Evolutionary conservation across 441 rosid genomes (phyloP).

Genomic region (Eutrema salsugineum): DNA sequence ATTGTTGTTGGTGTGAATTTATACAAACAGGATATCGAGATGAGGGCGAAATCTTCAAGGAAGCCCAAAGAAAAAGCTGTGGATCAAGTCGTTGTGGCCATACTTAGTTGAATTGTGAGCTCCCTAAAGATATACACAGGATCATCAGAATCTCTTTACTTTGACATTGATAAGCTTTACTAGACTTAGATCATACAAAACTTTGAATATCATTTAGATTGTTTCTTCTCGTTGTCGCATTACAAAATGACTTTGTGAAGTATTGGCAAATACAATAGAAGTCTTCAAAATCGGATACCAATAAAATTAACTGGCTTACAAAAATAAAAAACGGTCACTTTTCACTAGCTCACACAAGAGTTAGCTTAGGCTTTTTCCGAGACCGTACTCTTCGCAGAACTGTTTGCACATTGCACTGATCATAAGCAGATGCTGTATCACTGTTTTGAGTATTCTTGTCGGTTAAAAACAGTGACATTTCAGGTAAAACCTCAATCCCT

Average conservation of each 20-base stretch:
- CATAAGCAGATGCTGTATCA: constrained; percentile 50
- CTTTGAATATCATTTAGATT: not conserved
- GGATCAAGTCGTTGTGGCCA: too few relatives aligned
- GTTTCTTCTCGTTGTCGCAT: not conserved
- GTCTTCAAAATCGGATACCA: not conserved
- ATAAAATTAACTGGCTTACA: not conserved
- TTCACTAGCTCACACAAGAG: constrained; percentile 58
- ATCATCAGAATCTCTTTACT: not conserved
- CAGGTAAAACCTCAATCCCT: constrained; percentile 88
- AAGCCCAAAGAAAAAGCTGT: constrained; percentile 11
- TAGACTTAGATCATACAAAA: not conserved
- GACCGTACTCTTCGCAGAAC: constrained; percentile 77
- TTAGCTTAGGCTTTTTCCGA: constrained; percentile 56
- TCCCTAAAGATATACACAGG: not conserved
- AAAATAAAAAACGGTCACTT: not conserved
- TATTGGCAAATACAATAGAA: not conserved
- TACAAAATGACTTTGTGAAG: not conserved
- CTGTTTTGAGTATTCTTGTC: constrained; percentile 39
- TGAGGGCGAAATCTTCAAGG: constrained; percentile 42
- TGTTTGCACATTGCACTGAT: constrained; percentile 69
- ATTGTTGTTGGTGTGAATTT: too few relatives aligned
- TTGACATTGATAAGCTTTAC: not conserved
- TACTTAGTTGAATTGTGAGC: not conserved
- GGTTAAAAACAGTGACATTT: constrained; percentile 65
- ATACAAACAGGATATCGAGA: constrained; percentile 36